phyloP scores from a whole-genome alignment of 768 basidiomycete species.

The Phylloporus sp. region DNA sequence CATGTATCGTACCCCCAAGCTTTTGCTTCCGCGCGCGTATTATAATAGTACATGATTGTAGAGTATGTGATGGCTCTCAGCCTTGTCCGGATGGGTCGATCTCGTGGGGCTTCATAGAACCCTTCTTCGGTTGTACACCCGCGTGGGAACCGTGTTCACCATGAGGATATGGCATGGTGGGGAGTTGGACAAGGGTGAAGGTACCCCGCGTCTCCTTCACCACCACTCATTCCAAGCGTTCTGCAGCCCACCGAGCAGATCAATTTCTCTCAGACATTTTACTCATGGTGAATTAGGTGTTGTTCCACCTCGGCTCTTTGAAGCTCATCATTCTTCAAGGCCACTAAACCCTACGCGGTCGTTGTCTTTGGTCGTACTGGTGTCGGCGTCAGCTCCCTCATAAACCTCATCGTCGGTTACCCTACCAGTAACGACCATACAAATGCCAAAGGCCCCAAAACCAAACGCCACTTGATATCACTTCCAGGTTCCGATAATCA shows the following conservation, averaged over 20 bases:
- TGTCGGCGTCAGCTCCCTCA: conserved; percentile 27
- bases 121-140: too few relatives aligned
- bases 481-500: background rate
- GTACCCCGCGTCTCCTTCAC: background rate
- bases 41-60: too few relatives aligned
- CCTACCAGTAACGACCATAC: conserved; percentile 14
- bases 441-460: conserved; percentile 1
- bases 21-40: background rate
- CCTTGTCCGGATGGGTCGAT: too few relatives aligned
- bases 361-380: conserved; percentile 29
- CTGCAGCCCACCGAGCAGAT: too few relatives aligned
- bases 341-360: conserved; percentile 21
- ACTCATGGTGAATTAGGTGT: background rate
- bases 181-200: background rate
- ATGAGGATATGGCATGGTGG: too few relatives aligned
- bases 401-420: conserved; percentile 23
- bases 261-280: too few relatives aligned
- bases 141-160: too few relatives aligned
- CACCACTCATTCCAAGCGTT: background rate
- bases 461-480: background rate
- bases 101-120: too few relatives aligned
- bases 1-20: background rate
- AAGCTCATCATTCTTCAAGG: background rate
- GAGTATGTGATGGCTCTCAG: background rate
- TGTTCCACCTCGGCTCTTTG: background rate